A percentile compares a stretch with the other conserved stretches of the same genome.
These are phyloP conservation scores for Aspergillus amoenus DNA, from an alignment of 2,329 filamentous ascomycete species.

Conservation along the genomic window DNA sequence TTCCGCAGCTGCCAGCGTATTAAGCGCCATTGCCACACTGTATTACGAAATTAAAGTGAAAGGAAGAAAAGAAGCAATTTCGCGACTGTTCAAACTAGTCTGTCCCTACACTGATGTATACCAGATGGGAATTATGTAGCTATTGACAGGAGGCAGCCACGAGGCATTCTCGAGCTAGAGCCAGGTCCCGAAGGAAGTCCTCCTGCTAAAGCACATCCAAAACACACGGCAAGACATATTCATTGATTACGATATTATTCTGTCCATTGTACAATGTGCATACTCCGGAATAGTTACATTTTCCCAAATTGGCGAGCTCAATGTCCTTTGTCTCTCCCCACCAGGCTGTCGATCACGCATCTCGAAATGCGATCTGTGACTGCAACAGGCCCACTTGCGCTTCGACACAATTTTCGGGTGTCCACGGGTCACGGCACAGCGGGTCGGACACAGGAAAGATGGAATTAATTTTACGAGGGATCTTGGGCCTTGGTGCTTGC, in stretches of 20 bases:
- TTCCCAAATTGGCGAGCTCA: background rate
- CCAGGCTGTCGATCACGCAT: slow-evolving; percentile 5
- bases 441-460: background rate
- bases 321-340: background rate
- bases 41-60: background rate
- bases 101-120: background rate
- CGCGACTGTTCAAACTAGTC: background rate
- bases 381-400: slow-evolving; percentile 2
- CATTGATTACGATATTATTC: background rate
- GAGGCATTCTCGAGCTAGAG: background rate
- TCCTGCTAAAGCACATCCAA: background rate
- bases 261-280: too few species aligned
- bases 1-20: background rate
- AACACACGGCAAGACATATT: background rate
- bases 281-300: background rate
- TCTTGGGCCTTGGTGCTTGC: background rate
- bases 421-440: background rate
- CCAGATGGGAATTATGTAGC: background rate
- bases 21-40: background rate
- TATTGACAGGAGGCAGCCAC: background rate
- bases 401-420: background rate
- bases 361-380: slow-evolving; percentile 2
- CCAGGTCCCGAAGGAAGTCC: background rate
- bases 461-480: background rate
- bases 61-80: background rate